Conservation (phyloP, 352 stramenopile genomes). For the Phytophthora constricta region DNA sequence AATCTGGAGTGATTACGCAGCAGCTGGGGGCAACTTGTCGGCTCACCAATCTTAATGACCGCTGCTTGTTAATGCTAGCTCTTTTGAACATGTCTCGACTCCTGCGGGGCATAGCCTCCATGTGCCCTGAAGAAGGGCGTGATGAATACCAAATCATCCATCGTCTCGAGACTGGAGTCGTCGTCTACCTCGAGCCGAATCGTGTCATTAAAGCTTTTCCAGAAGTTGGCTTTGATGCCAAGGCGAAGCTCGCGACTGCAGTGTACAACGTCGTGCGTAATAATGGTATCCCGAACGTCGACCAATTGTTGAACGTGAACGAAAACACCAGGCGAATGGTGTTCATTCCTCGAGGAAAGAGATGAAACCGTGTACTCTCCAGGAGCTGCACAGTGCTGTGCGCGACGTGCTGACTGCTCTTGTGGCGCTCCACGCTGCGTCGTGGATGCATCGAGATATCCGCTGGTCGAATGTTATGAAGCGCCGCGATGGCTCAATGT, state of each 20-base stretch:
- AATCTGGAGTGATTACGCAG: too few relatives aligned
- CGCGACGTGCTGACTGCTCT: conserved; percentile 18
- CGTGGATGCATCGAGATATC: conserved; percentile 24
- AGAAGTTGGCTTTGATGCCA: background rate
- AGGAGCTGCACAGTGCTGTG: conserved; percentile 15
- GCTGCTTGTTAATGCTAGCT: conserved; percentile 4
- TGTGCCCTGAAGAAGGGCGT: background rate
- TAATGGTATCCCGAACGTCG: conserved; percentile 9
- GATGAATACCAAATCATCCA: conserved; percentile 1
- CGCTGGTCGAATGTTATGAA: conserved; percentile 19
- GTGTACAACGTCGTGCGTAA: background rate
- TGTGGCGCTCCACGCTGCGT: conserved; percentile 10
- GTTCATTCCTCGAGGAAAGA: conserved; percentile 18
- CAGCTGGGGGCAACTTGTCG: too few relatives aligned
- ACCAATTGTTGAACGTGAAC: conserved; percentile 6
- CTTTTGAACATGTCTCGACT: conserved; percentile 21
- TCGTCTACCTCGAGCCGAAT: background rate
- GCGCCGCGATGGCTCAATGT: conserved; percentile 1
- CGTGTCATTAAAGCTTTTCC: conserved; percentile 4
- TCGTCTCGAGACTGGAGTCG: background rate
- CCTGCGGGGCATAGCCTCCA: background rate
- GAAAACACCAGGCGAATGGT: background rate
- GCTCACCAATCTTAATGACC: background rate
- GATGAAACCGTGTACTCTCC: conserved; percentile 12
- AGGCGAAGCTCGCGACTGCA: background rate